Evolutionary conservation across 2,329 filamentous ascomycete genomes (phyloP), one percentile per base, ranked within the genome.

Genomic region (Alternaria burnsii): DNA sequence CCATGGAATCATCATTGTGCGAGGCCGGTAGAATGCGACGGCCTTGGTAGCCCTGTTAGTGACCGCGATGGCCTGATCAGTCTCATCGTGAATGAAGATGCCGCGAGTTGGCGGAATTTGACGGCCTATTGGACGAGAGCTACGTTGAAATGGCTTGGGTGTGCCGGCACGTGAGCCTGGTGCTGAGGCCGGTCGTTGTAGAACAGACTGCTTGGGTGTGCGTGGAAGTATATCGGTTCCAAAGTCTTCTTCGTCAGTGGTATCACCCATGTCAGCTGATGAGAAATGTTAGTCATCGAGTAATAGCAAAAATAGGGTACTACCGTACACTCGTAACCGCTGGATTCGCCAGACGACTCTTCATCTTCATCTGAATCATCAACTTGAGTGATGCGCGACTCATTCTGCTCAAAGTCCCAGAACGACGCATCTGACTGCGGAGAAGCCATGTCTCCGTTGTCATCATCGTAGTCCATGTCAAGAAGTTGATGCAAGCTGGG

Each of bases 401-500:
- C 82, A 44, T 78, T 81, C 59, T 84, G 83, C 57, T 82, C 80
- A 65, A 85, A 86, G 71, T 90, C 88, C 88, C 88, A 91, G 70
- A 87, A 89, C 1, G 86, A 88, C 42, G 68, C 68, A 44, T 80
- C 79, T 18, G 77, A 78, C 54, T 74, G 75, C 46, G 74, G 75
- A 57, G 76, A 78, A 43, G 67, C 62, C 22, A 84, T 86, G 59
- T 83, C 83, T 5, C 84, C 88, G 36, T 74, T 68, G 40, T 79
- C 75, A 47, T 73, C 71, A 55, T 78, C 74, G 58, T 73, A 68
- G 28, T 77, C 75, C 64, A 86, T 84, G 73, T 93, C 90, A 65
- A 94, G 90, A 79, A 92, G 88, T 42, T 87, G 86, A 65, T 90
- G 89, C 71, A 94, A 88, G 52, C 85, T 84, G 6, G 90, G 89